Percentiles rank a stretch among this genome's conserved stretches.
Evolutionary conservation across 306 rosid species (phyloP).

Genomic region (Ziziphus jujuba): DNA sequence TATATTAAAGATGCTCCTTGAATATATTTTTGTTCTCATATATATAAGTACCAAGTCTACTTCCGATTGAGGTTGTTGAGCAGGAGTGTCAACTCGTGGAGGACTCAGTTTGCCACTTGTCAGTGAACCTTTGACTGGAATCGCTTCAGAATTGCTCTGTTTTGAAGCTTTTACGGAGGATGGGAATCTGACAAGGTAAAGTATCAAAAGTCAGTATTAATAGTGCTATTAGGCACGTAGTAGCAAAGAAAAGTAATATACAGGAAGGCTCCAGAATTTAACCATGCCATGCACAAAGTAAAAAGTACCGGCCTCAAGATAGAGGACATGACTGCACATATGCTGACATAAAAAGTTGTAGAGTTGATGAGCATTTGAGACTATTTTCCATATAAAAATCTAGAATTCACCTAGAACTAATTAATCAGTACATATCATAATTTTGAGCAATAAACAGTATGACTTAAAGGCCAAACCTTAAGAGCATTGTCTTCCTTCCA

Average conservation of each 20-base stretch:
- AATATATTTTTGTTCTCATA: not conserved
- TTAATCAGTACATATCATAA: conserved; percentile 9
- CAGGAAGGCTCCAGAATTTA: not conserved
- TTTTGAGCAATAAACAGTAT: conserved; percentile 31
- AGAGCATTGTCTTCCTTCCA: conserved; percentile 50
- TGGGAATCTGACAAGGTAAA: conserved; percentile 56
- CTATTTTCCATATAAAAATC: not conserved
- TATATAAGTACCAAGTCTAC: conserved; percentile 54
- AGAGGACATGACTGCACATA: not conserved
- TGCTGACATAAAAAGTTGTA: not conserved
- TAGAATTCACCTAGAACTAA: conserved; percentile 10
- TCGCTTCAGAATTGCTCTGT: conserved; percentile 46
- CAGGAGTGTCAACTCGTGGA: conserved; percentile 39
- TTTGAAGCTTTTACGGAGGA: conserved; percentile 53
- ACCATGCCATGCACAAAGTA: not conserved
- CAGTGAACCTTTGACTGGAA: conserved; percentile 69
- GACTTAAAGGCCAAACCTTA: conserved; percentile 58
- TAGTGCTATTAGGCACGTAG: conserved; percentile 17
- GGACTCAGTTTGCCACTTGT: conserved; percentile 50
- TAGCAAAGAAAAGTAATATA: conserved; percentile 5
- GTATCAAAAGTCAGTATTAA: conserved; percentile 11
- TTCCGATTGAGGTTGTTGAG: conserved; percentile 54
- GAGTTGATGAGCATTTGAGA: not conserved
- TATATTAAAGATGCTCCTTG: not conserved
- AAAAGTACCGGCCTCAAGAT: not conserved